A percentile compares a stretch with the other conserved stretches of the same genome.
phyloP scores from a whole-genome alignment of 306 rosid species.

The Pueraria montana region DNA sequence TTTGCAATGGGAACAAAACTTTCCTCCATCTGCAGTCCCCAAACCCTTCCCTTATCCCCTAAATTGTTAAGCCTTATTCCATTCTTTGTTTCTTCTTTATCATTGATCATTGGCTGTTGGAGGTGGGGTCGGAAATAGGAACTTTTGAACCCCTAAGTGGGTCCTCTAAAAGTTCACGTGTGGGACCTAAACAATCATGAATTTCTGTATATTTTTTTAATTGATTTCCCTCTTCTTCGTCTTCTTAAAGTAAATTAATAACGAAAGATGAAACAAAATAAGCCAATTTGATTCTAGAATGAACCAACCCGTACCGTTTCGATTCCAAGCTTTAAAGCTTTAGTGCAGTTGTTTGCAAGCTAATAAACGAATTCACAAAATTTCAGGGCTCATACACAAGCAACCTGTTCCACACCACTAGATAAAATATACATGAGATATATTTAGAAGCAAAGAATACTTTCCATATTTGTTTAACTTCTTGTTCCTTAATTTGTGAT shows the following conservation, averaged over 20 bases:
- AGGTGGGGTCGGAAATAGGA: slow-evolving; percentile 40
- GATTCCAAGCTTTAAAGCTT: slow-evolving; percentile 52
- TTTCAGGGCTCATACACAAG: slow-evolving; percentile 57
- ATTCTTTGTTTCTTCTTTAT: slow-evolving; percentile 35
- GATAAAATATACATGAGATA: slow-evolving; percentile 36
- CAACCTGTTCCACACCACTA: slow-evolving; percentile 60
- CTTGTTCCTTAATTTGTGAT: slow-evolving; percentile 17
- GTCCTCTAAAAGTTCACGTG: slow-evolving; percentile 50
- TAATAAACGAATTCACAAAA: slow-evolving; percentile 54
- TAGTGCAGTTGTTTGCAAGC: slow-evolving; percentile 61
- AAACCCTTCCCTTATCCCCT: not conserved
- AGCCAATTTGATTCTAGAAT: slow-evolving; percentile 41
- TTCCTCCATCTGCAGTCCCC: not conserved
- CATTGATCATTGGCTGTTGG: slow-evolving; percentile 44
- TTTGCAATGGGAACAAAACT: slow-evolving; percentile 34
- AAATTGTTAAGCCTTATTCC: not conserved
- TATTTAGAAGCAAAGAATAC: slow-evolving; percentile 60
- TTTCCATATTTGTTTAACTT: slow-evolving; percentile 40
- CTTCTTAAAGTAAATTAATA: slow-evolving; percentile 6
- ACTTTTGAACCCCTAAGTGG: slow-evolving; percentile 49
- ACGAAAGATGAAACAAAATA: slow-evolving; percentile 25
- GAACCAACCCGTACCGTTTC: slow-evolving; percentile 20
- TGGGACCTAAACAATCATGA: slow-evolving; percentile 51
- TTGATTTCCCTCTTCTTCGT: slow-evolving; percentile 21
- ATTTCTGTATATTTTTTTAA: not conserved